These are phyloP conservation scores for Malassezia sympodialis DNA, from an alignment of 1,284 basidiomycete genomes.

Conservation along the genomic window DNA sequence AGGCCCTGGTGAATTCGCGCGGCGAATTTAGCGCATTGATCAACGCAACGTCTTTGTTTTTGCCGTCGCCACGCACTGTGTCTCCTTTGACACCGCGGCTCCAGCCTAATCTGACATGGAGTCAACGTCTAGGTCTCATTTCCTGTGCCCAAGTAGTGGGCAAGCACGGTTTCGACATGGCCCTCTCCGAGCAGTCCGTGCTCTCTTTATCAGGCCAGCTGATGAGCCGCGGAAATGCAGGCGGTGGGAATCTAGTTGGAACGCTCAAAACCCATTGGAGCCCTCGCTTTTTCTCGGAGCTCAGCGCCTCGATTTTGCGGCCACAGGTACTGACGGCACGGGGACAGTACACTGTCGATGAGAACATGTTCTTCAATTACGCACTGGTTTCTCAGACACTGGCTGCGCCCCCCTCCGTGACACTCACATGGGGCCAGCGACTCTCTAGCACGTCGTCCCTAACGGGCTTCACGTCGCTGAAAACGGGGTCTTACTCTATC, in stretches of 20 bases:
- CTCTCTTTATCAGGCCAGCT: slow-evolving; percentile 47
- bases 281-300: slow-evolving; percentile 51
- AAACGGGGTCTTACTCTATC: slow-evolving; percentile 50
- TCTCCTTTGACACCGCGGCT: slow-evolving; percentile 63
- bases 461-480: slow-evolving; percentile 43
- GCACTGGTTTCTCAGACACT: slow-evolving; percentile 33
- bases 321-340: slow-evolving; percentile 51
- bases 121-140: slow-evolving; percentile 25
- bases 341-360: slow-evolving; percentile 50
- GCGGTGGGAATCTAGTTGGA: slow-evolving; percentile 55
- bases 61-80: slow-evolving; percentile 26
- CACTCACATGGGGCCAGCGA: slow-evolving; percentile 50
- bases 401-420: slow-evolving; percentile 48
- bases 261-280: slow-evolving; percentile 60
- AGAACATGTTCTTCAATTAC: slow-evolving; percentile 49
- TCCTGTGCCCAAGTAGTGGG: slow-evolving; percentile 34
- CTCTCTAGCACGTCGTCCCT: slow-evolving; percentile 33
- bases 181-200: slow-evolving; percentile 21
- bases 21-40: slow-evolving; percentile 49
- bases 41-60: slow-evolving; percentile 41
- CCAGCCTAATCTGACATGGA: slow-evolving; percentile 55
- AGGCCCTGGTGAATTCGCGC: slow-evolving; percentile 53
- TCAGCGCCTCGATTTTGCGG: slow-evolving; percentile 49
- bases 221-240: slow-evolving; percentile 47
- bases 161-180: slow-evolving; percentile 43